Conservation (phyloP, 306 rosid species). For the Comarum palustre region DNA sequence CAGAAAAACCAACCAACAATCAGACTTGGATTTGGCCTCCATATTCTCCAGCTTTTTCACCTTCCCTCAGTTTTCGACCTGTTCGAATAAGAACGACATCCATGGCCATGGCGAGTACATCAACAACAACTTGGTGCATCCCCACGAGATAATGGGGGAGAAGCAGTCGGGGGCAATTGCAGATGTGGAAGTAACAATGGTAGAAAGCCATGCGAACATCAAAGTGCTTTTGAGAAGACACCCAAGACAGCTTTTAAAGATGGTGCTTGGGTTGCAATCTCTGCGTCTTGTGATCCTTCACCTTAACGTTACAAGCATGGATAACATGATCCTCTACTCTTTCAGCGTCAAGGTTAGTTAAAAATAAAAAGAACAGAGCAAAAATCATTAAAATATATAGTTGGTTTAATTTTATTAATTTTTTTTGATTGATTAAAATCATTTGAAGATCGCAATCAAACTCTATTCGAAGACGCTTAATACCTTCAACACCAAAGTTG, state of each 20-base stretch:
- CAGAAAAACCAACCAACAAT: constrained; percentile 17
- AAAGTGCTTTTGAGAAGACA: constrained; percentile 30
- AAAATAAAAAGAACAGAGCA: background rate
- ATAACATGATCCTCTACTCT: constrained; percentile 35
- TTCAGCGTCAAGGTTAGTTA: constrained; percentile 40
- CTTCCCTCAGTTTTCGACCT: constrained; percentile 36
- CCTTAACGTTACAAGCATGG: constrained; percentile 32
- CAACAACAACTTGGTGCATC: background rate
- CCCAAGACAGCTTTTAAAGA: constrained; percentile 38
- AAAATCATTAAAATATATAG: too few species aligned
- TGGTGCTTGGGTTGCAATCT: constrained; percentile 39
- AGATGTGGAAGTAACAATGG: constrained; percentile 45
- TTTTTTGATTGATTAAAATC: background rate
- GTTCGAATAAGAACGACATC: background rate
- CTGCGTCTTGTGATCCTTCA: constrained; percentile 36
- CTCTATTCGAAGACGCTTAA: background rate
- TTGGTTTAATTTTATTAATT: background rate
- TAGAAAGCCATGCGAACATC: constrained; percentile 37
- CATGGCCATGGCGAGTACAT: background rate
- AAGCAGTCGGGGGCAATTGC: constrained; percentile 18
- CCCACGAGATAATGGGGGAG: constrained; percentile 14
- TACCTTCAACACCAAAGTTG: background rate
- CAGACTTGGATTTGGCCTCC: background rate
- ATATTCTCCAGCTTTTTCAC: constrained; percentile 29
- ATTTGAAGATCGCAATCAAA: background rate